Evolutionary conservation across 306 rosid species (phyloP).

Genomic region (Vigna mungo): DNA sequence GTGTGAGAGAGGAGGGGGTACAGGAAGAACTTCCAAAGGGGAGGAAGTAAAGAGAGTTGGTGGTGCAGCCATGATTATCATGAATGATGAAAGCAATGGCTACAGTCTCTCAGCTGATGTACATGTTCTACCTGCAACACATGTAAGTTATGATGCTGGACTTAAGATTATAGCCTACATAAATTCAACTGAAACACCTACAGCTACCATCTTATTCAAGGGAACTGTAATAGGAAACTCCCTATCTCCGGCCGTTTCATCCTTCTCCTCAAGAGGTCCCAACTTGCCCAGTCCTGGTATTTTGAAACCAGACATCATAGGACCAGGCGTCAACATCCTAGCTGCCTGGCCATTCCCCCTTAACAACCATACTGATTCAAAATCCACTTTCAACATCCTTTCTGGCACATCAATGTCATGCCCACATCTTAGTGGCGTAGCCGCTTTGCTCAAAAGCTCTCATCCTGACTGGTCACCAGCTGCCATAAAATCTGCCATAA

Average conservation of each 20-base stretch:
- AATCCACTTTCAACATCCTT: conserved; percentile 57
- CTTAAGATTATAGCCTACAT: conserved; percentile 63
- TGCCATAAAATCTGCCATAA: conserved; percentile 78
- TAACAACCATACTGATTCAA: conserved; percentile 50
- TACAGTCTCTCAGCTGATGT: conserved; percentile 59
- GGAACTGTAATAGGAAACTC: conserved; percentile 65
- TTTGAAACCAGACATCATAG: conserved; percentile 76
- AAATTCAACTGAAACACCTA: conserved; percentile 62
- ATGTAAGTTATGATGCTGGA: conserved; percentile 67
- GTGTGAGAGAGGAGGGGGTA: conserved; percentile 70
- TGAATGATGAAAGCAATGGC: conserved; percentile 54
- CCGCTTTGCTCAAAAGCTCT: conserved; percentile 77
- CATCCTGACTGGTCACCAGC: conserved; percentile 83
- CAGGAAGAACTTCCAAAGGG: conserved; percentile 65
- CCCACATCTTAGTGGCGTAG: conserved; percentile 84
- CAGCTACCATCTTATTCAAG: conserved; percentile 65
- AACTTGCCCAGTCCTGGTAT: conserved; percentile 72
- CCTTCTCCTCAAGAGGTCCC: conserved; percentile 86
- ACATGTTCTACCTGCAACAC: conserved; percentile 72
- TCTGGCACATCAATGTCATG: conserved; percentile 90
- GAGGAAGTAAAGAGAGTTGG: conserved; percentile 68
- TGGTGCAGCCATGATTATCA: conserved; percentile 72
- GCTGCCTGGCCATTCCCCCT: conserved; percentile 76
- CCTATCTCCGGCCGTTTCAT: conserved; percentile 57
- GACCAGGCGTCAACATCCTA: conserved; percentile 70